Percentiles rank a stretch among this genome's conserved stretches.
phyloP scores from a whole-genome alignment of 2,329 filamentous ascomycete genomes.

The Pseudogymnoascus sp. region DNA sequence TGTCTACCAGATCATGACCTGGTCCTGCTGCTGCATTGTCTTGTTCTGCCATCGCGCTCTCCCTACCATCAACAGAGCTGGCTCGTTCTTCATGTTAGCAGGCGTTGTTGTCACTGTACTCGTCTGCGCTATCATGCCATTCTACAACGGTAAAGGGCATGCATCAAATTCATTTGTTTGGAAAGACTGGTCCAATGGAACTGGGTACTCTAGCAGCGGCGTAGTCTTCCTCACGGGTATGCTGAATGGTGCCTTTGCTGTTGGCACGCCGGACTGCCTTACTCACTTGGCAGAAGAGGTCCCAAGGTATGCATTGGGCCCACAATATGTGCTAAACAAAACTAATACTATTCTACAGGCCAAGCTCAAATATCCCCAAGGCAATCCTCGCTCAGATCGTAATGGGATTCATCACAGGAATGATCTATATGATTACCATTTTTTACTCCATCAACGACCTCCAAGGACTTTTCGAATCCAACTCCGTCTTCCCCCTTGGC shows the following conservation, averaged over 20 bases:
- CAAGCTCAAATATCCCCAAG: conserved; percentile 44
- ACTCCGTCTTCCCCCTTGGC: conserved; percentile 52
- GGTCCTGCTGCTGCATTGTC: conserved; percentile 37
- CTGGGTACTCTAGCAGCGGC: conserved; percentile 40
- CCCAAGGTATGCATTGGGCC: conserved; percentile 26
- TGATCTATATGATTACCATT: conserved; percentile 43
- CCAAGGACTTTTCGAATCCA: conserved; percentile 41
- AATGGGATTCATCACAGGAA: conserved; percentile 44
- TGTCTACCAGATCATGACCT: conserved; percentile 38
- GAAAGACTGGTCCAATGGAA: conserved; percentile 37
- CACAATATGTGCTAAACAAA: background rate
- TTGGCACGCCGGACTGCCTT: conserved; percentile 58
- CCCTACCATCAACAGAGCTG: conserved; percentile 45
- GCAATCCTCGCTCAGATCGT: conserved; percentile 43
- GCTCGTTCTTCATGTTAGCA: conserved; percentile 43
- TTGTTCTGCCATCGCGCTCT: conserved; percentile 48
- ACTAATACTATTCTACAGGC: conserved; percentile 22
- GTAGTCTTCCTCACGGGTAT: conserved; percentile 53
- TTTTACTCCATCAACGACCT: conserved; percentile 51
- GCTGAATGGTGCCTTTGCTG: conserved; percentile 60
- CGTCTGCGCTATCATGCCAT: conserved; percentile 48
- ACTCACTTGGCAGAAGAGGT: conserved; percentile 61
- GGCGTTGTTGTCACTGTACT: conserved; percentile 48
- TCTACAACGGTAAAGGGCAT: conserved; percentile 33
- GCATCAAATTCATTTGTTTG: conserved; percentile 36